Evolutionary conservation across 2,329 filamentous ascomycete genomes (phyloP).

Genomic region (Parastagonospora nodorum): DNA sequence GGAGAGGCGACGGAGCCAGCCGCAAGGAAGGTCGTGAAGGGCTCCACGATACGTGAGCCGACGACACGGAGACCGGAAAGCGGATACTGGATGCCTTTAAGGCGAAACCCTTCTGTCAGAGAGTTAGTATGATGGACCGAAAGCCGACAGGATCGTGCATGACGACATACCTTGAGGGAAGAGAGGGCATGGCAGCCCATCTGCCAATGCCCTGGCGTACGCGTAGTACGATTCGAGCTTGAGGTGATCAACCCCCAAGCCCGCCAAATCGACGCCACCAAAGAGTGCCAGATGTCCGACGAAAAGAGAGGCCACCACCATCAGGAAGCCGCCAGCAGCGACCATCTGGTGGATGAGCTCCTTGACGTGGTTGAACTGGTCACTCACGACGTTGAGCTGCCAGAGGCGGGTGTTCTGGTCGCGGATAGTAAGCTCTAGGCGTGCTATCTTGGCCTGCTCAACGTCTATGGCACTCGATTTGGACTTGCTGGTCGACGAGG

Average conservation of each 20-base stretch:
- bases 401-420: not conserved
- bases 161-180: conserved; percentile 4
- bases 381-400: not conserved
- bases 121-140: not conserved
- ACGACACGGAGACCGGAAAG: conserved; percentile 5
- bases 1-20: no score
- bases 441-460: not conserved
- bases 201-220: not conserved
- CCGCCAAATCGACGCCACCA: conserved; percentile 1
- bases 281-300: not conserved
- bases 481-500: no score
- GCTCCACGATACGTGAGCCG: not conserved
- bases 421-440: not conserved
- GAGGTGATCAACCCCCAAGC: conserved; percentile 3
- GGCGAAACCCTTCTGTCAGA: conserved; percentile 1
- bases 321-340: no score
- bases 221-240: conserved; percentile 4
- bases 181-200: conserved; percentile 2
- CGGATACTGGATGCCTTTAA: conserved; percentile 4
- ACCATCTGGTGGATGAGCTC: not conserved
- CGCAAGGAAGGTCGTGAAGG: not conserved
- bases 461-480: not conserved
- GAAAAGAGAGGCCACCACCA: no score
- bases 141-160: not conserved
- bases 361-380: not conserved